Base-by-base conservation (phyloP, 345 rosid species). In the Arabidopsis thaliana region DNA sequence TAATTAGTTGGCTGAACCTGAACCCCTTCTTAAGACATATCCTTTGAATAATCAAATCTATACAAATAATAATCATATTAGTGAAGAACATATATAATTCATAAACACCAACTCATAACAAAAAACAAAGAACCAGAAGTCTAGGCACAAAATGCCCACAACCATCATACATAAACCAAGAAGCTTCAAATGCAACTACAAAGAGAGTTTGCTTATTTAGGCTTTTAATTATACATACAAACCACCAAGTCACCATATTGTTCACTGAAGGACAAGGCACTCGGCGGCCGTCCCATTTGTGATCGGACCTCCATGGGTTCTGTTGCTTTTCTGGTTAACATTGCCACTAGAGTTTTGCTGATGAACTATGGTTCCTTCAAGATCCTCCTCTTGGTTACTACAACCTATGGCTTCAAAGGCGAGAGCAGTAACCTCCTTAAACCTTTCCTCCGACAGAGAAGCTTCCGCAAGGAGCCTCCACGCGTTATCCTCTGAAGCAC, bases 381-480 rank as follows among this genome's bases (percentile, higher is more conserved):
- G 32, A 59, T 72, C 69, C 66, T 64, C 60, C 42, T 65, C 83
- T 33, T 14, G 51, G 52, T 59, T 52, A 33, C 37, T 66, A 46
- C 75, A 67, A 36, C 84, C 61, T 65, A 88, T 87, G 80, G 88
- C 89, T 71, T 90, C 95, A n/a, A 84, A 87, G 76, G 93, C 83
- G 23, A 90, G 87, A 28, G 78, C 86, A 30, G 49, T 87, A 80
- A 92, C 97, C 85, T 95, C 97, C 65, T 69, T 82, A 67, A 89
- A 92, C 79, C 99, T 87, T 80, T 88, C 97, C 53, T 85, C 90
- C 14, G 99, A 93, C 66, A 95, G 91, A 57, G 99, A 93, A 20
- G 93, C 98, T 82, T 89, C 98, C 0, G 96, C 96, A 5, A 95
- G 98, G 44, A 95, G 96, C 84, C 90, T 87, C 93, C 96, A 89